A percentile compares a stretch with the other conserved stretches of the same genome.
These are phyloP conservation scores for Fusarium setosum DNA, from an alignment of 2,329 filamentous ascomycete species.

Conservation along the genomic window DNA sequence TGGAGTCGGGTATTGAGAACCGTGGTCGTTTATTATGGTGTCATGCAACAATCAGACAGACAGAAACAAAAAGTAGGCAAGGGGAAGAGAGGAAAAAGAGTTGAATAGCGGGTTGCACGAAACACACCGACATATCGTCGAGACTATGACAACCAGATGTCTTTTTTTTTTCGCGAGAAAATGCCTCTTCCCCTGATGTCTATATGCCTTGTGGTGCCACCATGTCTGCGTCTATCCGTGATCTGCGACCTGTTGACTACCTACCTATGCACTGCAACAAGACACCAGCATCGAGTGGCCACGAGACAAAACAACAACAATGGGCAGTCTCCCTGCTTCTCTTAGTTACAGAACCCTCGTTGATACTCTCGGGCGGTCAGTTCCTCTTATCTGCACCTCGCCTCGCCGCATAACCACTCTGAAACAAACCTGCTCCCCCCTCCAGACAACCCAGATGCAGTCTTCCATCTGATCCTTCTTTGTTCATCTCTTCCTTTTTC, in stretches of 20 bases:
- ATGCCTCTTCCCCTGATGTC: background rate
- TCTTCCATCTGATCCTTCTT: background rate
- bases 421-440: constrained; percentile 21
- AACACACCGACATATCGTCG: constrained; percentile 24
- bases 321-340: background rate
- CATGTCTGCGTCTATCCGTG: constrained; percentile 9
- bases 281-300: background rate
- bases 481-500: background rate
- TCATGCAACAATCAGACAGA: constrained; percentile 11
- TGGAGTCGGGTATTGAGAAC: constrained; percentile 22
- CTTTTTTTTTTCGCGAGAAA: constrained; percentile 15
- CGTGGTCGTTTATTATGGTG: constrained; percentile 22
- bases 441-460: background rate
- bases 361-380: constrained; percentile 21
- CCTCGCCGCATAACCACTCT: constrained; percentile 31
- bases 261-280: constrained; percentile 14
- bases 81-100: constrained; percentile 14
- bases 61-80: constrained; percentile 24
- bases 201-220: constrained; percentile 3
- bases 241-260: background rate
- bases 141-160: constrained; percentile 17
- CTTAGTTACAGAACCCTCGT: background rate
- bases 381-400: constrained; percentile 35
- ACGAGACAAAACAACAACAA: background rate
- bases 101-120: constrained; percentile 40